A percentile compares a stretch with the other conserved stretches of the same genome.
Evolutionary conservation across 495 filamentous ascomycete species (phyloP).

Genomic region (Podospora tetraspora): DNA sequence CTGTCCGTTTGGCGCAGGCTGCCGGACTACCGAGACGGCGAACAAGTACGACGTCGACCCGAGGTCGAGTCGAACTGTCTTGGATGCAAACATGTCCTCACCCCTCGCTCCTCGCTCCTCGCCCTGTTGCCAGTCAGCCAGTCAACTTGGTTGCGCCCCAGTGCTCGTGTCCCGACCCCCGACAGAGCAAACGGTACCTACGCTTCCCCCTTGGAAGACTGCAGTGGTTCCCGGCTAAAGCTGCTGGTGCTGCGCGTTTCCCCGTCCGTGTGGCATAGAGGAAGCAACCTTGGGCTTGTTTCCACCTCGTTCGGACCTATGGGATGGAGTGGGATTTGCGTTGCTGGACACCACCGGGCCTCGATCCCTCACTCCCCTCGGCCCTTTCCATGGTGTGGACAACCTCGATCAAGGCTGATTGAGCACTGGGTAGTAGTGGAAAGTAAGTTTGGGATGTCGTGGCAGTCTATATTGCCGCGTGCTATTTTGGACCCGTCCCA

Average conservation of each 20-base stretch:
- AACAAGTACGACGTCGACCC: not conserved
- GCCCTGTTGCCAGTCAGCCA: not conserved
- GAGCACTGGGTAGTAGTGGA: not conserved
- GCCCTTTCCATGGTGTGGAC: not conserved
- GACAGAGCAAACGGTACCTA: not conserved
- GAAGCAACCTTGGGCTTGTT: not conserved
- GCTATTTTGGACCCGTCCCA: not conserved
- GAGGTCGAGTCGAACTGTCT: conserved; percentile 2
- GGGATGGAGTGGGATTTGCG: not conserved
- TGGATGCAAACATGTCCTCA: not conserved
- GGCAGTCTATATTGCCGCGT: not conserved
- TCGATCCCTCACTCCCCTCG: not conserved
- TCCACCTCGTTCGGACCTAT: not conserved
- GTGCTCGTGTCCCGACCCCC: not conserved
- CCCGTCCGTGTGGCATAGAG: not conserved
- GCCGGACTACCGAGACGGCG: not conserved
- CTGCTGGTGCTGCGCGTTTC: not conserved
- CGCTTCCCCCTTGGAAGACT: not conserved
- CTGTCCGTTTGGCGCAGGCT: not conserved
- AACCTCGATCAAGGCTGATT: not conserved
- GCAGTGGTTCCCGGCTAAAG: conserved; percentile 7
- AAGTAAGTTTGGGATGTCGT: not conserved
- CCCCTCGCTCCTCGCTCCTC: not conserved
- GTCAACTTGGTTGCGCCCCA: not conserved
- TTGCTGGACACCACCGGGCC: not conserved